Percentiles rank a stretch among this genome's conserved stretches.
phyloP scores from a whole-genome alignment of 2,329 filamentous ascomycete species.

The Coniochaeta hoffmannii region DNA sequence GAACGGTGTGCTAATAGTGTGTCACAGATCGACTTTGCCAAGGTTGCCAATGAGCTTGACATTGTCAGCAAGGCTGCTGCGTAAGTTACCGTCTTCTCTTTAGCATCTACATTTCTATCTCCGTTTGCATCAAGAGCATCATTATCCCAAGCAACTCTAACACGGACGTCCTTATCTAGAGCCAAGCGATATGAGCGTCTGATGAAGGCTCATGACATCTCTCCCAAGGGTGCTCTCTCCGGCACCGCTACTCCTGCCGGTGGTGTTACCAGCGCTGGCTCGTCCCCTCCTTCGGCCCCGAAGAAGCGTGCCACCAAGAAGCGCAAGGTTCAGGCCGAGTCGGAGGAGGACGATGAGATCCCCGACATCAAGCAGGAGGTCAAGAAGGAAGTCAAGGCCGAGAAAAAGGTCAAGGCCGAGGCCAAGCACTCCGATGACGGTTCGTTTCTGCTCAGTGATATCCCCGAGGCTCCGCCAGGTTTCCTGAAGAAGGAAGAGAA shows the following conservation, averaged over 20 bases:
- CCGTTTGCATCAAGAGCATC: neutral
- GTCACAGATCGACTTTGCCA: slow-evolving; percentile 53
- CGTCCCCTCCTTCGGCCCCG: neutral
- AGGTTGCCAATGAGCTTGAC: slow-evolving; percentile 55
- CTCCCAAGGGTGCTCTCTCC: neutral
- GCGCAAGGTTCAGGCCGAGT: slow-evolving; percentile 11
- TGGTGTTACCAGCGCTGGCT: neutral
- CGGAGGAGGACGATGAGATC: slow-evolving; percentile 12
- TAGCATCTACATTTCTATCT: neutral
- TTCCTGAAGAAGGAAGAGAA: neutral
- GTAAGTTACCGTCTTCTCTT: slow-evolving; percentile 40
- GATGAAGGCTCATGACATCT: slow-evolving; percentile 15
- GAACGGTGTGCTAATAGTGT: slow-evolving; percentile 2
- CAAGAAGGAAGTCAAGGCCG: slow-evolving; percentile 9
- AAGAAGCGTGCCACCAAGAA: slow-evolving; percentile 15
- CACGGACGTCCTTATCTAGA: slow-evolving; percentile 5
- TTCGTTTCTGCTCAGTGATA: slow-evolving; percentile 3
- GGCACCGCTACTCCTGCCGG: slow-evolving; percentile 1
- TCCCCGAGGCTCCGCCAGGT: neutral
- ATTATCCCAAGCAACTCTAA: neutral
- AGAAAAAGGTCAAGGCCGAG: neutral
- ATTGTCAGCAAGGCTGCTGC: slow-evolving; percentile 62
- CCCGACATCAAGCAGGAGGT: slow-evolving; percentile 5
- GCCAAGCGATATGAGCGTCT: slow-evolving; percentile 21
- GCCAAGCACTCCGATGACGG: neutral